phyloP scores from a whole-genome alignment of 1,139 yeast genomes.

The Debaryomyces singareniensis region DNA sequence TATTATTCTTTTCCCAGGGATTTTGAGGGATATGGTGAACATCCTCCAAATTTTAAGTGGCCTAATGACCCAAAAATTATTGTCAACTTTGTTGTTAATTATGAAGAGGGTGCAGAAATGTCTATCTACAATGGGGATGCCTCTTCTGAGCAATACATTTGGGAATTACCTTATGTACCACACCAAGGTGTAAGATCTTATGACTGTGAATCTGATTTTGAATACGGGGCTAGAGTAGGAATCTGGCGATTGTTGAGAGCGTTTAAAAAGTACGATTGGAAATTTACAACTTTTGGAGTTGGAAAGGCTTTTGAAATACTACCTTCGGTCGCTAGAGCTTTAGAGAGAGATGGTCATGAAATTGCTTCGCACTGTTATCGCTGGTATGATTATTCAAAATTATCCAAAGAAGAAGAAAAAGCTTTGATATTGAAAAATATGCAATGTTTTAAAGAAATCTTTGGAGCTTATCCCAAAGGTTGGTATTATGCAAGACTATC shows the following conservation, averaged over 20 bases:
- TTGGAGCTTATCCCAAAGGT: slow-evolving; percentile 3
- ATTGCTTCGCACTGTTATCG: slow-evolving; percentile 11
- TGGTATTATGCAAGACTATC: slow-evolving; percentile 4
- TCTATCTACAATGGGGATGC: slow-evolving; percentile 9
- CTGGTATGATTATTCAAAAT: slow-evolving; percentile 5
- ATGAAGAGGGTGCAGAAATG: slow-evolving; percentile 24
- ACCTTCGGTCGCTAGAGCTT: slow-evolving; percentile 10
- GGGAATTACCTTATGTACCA: slow-evolving; percentile 16
- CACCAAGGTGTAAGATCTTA: slow-evolving; percentile 9
- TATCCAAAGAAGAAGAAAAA: neutral
- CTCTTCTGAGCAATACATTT: slow-evolving; percentile 16
- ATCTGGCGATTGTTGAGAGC: slow-evolving; percentile 9
- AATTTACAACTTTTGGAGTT: slow-evolving; percentile 10
- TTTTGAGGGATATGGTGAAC: slow-evolving; percentile 10
- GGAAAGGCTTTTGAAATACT: slow-evolving; percentile 10
- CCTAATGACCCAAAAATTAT: slow-evolving; percentile 11
- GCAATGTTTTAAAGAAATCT: slow-evolving; percentile 1
- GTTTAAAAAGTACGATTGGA: slow-evolving; percentile 10
- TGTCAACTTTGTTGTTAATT: slow-evolving; percentile 9
- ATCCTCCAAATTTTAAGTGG: slow-evolving; percentile 10
- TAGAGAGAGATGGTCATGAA: slow-evolving; percentile 12
- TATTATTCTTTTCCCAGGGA: slow-evolving; percentile 7
- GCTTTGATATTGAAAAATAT: neutral
- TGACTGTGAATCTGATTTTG: slow-evolving; percentile 17
- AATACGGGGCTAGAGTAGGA: slow-evolving; percentile 11